Evolutionary conservation across 2,329 filamentous ascomycete species (phyloP), one percentile per base, ranked within the genome.

Genomic region (Intubia oerlemansii): DNA sequence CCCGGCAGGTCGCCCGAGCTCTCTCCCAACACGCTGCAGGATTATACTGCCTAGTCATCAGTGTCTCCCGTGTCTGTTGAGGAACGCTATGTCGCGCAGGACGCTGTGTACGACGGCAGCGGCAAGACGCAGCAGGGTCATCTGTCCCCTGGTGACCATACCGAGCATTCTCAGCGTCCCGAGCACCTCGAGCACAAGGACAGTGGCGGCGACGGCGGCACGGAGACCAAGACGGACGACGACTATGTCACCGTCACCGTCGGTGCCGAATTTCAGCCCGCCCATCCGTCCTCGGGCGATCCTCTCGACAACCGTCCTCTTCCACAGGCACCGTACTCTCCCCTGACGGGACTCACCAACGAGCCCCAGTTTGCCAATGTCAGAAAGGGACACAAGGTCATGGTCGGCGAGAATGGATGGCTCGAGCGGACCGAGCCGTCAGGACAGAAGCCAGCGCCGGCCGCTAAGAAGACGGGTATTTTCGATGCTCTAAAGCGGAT

Each of bases 371-470:
- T 34, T 8, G 24, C 28, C 11, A 18, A 15, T 9, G 47, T 48
- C 10, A 51, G 54, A 2, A 54, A 45, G 27, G 52, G 53, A 0
- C 50, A 49, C 21, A 68, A 68, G 48, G 55, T 48, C 4, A 43
- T 69, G 42, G 57, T 68, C 32, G 63, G 64, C 3, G 46, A 58
- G 3, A 55, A 62, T 27, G 65, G 65, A 14, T 69, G 63, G 63
- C 51, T 68, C 3, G 62, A 66, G 40, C 51, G 52, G 11, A 57
- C 50, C 2, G 29, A 45, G n/a, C 45, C 40, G 5, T 14, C 34
- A 7, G 33, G 32, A 6, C 42, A 40, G 30, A 39, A 37, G 20
- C 30, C 28, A 6, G 17, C 19, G 5, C 30, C 32, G n/a, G n/a
- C 19, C 10, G 32, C 34, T 23, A 60, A 54, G 39, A 57, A 50